Base-by-base conservation (phyloP, 73 alveolate species). In the Blepharisma stoltei region DNA sequence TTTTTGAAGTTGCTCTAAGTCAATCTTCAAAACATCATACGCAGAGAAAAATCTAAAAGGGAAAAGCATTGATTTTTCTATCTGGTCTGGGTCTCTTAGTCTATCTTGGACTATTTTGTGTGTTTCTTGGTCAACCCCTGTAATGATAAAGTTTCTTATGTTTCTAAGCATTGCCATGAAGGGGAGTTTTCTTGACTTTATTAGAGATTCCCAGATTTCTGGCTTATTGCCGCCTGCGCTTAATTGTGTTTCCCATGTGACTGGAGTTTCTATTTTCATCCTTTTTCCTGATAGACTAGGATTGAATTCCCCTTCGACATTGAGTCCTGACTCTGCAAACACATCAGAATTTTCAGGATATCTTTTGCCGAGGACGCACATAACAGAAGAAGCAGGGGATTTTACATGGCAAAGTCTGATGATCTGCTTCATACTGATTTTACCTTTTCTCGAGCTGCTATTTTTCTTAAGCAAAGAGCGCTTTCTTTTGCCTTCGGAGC, bases 231-330 rank as follows among this genome's bases (percentile, higher is more conserved):
- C 87, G 32, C 43, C 43, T 0, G 45, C 67, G 54, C 91, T 83
- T 18, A 83, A 67, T 41, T 66, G 77, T 18, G 77, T 80, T 18
- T 83, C 88, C 88, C 86, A 83, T 50, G 91, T 83, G 18, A 48
- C 23, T 20, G 87, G 67, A n/a, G 44, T 70, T 11, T 76, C 80
- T 44, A 83, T 18, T 67, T 83, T 83, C 91, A 83, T 78, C 54
- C 89, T 55, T 55, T 83, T 80, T n/a, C 88, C 83, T 11, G 78
- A 47, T 77, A 27, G 44, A 25, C 79, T 54, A 23, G 81, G 73
- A 52, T 52, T 52, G 23, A 52, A 52, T 14, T 83, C 76, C 49
- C 76, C 68, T 3, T 75, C 76, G n/a, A 54, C 81, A 18, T 44
- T 54, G 66, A 65, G 21, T 11, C 76, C 54, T n/a, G 76, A 21